Base-by-base conservation (phyloP, 1,139 yeast genomes). In the Sugiyamaella castrensis region DNA sequence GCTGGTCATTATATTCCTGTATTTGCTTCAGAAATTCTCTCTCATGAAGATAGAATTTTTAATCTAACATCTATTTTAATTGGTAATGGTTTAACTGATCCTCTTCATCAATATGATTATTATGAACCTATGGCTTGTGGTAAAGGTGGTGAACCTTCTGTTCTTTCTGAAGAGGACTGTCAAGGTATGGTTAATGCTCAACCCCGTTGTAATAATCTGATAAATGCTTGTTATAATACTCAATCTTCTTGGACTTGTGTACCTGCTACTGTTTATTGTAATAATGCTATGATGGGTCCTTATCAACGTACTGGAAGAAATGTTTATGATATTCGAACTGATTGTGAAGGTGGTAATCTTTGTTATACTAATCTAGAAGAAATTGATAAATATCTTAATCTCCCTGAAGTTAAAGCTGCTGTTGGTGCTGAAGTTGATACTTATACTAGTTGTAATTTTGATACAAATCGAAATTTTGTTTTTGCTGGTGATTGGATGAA, bases 121-220 rank as follows among this genome's bases (percentile, higher is more conserved):
- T 85, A 85, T 67, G 80, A 79, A 61, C 91, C 91, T 57, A 86
- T 86, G 94, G 91, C 84, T 1, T 87, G 95, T 67, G 92, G 92
- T 42, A 69, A 77, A 62, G 92, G 92, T 51, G 95, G 95, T 1
- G 81, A 82, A 65, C 79, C 80, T 30, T 75, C 86, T 32, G 82
- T 87, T 5, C 71, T 86, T 47, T 62, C 73, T 5, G 83, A 81
- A 49, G 81, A 80, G 33, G 76, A 75, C 34, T 87, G 96, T 68
- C 74, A 73, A 27, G 66, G 66, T 41, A 73, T 87, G 79, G 74
- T 73, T 38, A 66, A 63, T 51, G 71, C 75, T 47, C 76, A 80
- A 50, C 77, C 82, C n/a, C 74, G 78, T 48, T 84, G 92, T 68
- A 75, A 75, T 30, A 57, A 70, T 13, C 70, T 84, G 54, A 69